phyloP scores from a whole-genome alignment of 2,329 filamentous ascomycete genomes.

The Arachnopeziza araneosa region DNA sequence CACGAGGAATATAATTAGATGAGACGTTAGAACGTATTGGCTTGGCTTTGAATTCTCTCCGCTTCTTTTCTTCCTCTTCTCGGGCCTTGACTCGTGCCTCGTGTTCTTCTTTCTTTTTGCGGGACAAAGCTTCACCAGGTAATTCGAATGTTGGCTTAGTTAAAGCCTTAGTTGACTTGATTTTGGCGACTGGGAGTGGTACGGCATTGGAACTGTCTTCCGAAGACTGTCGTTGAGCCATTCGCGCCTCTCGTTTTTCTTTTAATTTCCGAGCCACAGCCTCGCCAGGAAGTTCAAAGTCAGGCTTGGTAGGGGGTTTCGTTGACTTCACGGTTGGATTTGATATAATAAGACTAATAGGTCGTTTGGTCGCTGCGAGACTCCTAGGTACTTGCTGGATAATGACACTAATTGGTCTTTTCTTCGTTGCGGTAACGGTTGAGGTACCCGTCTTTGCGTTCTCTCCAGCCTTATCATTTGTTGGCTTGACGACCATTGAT shows the following conservation, averaged over 20 bases:
- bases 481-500: constrained; percentile 22
- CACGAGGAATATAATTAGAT: constrained; percentile 40
- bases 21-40: constrained; percentile 44
- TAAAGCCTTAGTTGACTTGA: constrained; percentile 46
- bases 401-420: constrained; percentile 21
- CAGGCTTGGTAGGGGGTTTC: constrained; percentile 48
- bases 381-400: constrained; percentile 12
- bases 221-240: constrained; percentile 33
- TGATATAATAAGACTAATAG: constrained; percentile 36
- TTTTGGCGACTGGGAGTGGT: constrained; percentile 33
- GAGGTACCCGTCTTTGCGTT: constrained; percentile 8
- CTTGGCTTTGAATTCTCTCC: constrained; percentile 59
- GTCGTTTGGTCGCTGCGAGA: constrained; percentile 26
- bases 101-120: constrained; percentile 45
- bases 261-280: constrained; percentile 52
- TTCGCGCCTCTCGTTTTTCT: constrained; percentile 53
- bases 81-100: constrained; percentile 50
- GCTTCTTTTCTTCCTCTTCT: constrained; percentile 54
- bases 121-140: constrained; percentile 53
- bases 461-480: constrained; percentile 3
- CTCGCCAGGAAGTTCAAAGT: constrained; percentile 59
- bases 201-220: constrained; percentile 33
- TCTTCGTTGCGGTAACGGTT: constrained; percentile 5
- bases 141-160: constrained; percentile 55
- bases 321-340: constrained; percentile 46